phyloP scores from a whole-genome alignment of 371 early-diverging fungal species.

The Mortierella sp. region DNA sequence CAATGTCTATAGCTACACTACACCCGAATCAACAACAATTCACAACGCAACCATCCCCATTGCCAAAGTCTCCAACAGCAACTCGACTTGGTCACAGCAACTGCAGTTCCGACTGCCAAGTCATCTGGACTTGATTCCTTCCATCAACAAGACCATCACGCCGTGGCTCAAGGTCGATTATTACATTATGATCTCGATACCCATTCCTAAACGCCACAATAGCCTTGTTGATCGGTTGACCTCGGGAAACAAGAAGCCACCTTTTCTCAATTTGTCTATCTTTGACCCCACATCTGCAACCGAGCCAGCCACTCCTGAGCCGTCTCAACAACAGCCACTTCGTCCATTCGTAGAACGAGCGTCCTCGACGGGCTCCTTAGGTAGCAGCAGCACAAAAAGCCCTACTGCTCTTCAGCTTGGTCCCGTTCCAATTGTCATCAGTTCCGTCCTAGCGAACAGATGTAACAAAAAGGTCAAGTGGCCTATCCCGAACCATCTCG shows the following conservation, averaged over 20 bases:
- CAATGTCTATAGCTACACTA: slow-evolving; percentile 5
- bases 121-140: slow-evolving; percentile 18
- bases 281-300: slow-evolving; percentile 7
- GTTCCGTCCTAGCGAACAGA: slow-evolving; percentile 13
- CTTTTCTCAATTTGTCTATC: slow-evolving; percentile 4
- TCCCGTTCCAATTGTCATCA: slow-evolving; percentile 33
- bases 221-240: slow-evolving; percentile 19
- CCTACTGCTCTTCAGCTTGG: slow-evolving; percentile 10
- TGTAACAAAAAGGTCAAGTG: slow-evolving; percentile 13
- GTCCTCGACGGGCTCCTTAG: not conserved
- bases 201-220: slow-evolving; percentile 18
- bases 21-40: slow-evolving; percentile 15
- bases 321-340: not conserved
- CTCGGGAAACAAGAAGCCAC: slow-evolving; percentile 1
- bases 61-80: slow-evolving; percentile 20
- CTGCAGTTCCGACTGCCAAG: slow-evolving; percentile 31
- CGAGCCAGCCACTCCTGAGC: not conserved
- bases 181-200: slow-evolving; percentile 23
- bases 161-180: slow-evolving; percentile 38
- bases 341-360: not conserved
- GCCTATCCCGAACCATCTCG: slow-evolving; percentile 36
- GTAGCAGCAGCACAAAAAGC: not conserved
- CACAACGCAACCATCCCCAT: slow-evolving; percentile 35
- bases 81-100: slow-evolving; percentile 34
- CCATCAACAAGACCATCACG: slow-evolving; percentile 20